Evolutionary conservation across 352 stramenopile genomes (phyloP), one percentile per base, ranked within the genome.

Genomic region (Pythium dissimile): DNA sequence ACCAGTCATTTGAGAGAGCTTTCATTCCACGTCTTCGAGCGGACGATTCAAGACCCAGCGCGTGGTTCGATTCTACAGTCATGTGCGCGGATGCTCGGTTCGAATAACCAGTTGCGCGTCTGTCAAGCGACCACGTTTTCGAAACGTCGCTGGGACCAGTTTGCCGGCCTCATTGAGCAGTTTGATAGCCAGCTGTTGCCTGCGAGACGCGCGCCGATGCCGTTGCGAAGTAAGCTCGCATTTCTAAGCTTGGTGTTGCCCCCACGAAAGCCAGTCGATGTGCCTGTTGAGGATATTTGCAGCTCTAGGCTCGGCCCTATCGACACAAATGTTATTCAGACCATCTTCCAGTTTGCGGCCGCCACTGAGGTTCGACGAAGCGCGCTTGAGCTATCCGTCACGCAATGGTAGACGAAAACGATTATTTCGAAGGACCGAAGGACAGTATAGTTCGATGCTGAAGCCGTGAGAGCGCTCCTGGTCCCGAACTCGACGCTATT

Each of bases 1-100:
- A 42, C 44, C 0, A 3, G 5, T 5, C 18, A 39, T 16, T 16
- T 62, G 16, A 13, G 21, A 0, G 43, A 62, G 24, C 16, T 62
- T 2, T 49, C 43, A 3, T 62, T 62, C 20, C 54, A 62, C 35
- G 39, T 62, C 6, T 47, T 62, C 16, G 54, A 62, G 28, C 54
- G 21, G 31, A 54, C 35, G 3, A 54, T 54, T 21, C 24, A 55
- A 23, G 45, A 62, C 27, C 12, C 31, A 12, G 24, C 34, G 10
- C 43, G 34, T 26, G 54, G 45, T 15, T 54, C 54, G 3, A 54
- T 62, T 26, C 28, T 62, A 20, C 43, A 41, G 3, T 62, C 54
- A 8, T 62, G 54, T 34, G 24, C 18, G 2, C 20, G 35, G 34
- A 62, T 62, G 54, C 54, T 62, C 1, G 20, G 26, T 20, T 15